Evolutionary conservation across 306 rosid genomes (phyloP).

Genomic region (Purshia tridentata): DNA sequence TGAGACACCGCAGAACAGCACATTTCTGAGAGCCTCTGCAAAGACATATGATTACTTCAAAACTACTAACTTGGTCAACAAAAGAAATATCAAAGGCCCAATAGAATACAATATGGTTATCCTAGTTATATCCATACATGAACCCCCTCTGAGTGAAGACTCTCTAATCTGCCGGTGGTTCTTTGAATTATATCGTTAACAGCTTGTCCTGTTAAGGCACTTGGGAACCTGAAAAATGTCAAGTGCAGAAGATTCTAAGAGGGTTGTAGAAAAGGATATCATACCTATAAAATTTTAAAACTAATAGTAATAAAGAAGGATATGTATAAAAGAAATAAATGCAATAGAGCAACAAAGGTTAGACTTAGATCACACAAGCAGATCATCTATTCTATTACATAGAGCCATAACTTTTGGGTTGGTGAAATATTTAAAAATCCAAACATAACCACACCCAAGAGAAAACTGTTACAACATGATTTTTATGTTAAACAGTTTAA

Average conservation of each 20-base stretch:
- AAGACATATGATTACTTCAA: constrained; percentile 27
- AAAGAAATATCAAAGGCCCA: not conserved
- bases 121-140: constrained; percentile 59
- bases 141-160: constrained; percentile 94
- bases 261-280: not conserved
- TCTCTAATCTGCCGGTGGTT: constrained; percentile 78
- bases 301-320: not conserved
- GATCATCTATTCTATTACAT: no score
- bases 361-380: no score
- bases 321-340: not conserved
- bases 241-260: constrained; percentile 8
- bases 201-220: constrained; percentile 69
- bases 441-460: no score
- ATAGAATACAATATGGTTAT: constrained; percentile 4
- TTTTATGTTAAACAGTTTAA: no score
- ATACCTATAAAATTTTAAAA: not conserved
- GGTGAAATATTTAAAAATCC: no score
- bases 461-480: no score
- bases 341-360: not conserved
- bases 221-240: constrained; percentile 65
- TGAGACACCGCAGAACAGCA: constrained; percentile 90
- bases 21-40: constrained; percentile 95
- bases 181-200: constrained; percentile 79
- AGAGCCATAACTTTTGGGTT: no score
- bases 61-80: not conserved